Percentiles rank a stretch among this genome's conserved stretches.
phyloP scores from a whole-genome alignment of 2,329 filamentous ascomycete genomes.

The Fusarium coffeatum region DNA sequence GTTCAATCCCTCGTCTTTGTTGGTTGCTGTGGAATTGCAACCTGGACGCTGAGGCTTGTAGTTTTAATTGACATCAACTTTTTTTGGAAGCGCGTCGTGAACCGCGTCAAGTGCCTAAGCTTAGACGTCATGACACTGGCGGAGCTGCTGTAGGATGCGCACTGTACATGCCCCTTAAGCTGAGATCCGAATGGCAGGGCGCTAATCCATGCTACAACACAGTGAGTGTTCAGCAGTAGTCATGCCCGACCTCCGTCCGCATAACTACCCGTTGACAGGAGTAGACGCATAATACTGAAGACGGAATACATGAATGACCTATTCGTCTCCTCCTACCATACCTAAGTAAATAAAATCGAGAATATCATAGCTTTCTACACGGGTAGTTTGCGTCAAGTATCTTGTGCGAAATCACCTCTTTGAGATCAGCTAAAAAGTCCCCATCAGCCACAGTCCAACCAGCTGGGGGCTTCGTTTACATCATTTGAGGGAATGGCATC shows the following conservation, averaged over 20 bases:
- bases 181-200: neutral
- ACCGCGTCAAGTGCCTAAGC: slow-evolving; percentile 43
- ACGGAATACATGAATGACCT: neutral
- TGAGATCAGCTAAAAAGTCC: neutral
- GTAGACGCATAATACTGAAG: neutral
- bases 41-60: slow-evolving; percentile 24
- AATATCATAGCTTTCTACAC: neutral
- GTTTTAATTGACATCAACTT: slow-evolving; percentile 34
- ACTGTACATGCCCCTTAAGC: slow-evolving; percentile 7
- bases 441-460: neutral
- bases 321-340: neutral
- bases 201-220: neutral
- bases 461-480: neutral
- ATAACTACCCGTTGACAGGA: neutral
- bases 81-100: slow-evolving; percentile 43
- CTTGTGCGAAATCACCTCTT: slow-evolving; percentile 24
- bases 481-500: neutral
- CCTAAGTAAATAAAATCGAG: neutral
- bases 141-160: neutral
- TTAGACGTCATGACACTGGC: slow-evolving; percentile 34
- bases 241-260: no score
- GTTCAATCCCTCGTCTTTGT: slow-evolving; percentile 20
- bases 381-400: neutral
- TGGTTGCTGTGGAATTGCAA: slow-evolving; percentile 31
- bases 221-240: neutral